Percentiles rank a stretch among this genome's conserved stretches.
These are phyloP conservation scores for Apostasia ramifera DNA, from an alignment of 106 monocot species.

Conservation along the genomic window DNA sequence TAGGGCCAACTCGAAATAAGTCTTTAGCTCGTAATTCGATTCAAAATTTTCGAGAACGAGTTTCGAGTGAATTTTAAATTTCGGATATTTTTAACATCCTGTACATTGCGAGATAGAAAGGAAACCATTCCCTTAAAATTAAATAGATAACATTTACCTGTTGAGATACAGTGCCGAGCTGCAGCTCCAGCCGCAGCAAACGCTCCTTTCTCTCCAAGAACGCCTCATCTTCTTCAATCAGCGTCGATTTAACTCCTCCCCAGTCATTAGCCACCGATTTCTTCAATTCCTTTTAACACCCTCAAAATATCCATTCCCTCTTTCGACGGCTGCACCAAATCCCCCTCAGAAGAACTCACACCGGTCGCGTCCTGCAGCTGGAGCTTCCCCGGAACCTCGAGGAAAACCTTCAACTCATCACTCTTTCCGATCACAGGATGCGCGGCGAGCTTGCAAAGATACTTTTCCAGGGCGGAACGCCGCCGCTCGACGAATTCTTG, in stretches of 20 bases:
- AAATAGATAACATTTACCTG: conserved; percentile 27
- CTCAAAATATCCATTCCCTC: conserved; percentile 64
- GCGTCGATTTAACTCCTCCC: conserved; percentile 46
- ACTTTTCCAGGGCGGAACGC: conserved; percentile 70
- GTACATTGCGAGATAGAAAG: too few species aligned
- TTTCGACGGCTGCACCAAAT: conserved; percentile 56
- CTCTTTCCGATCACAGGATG: conserved; percentile 71
- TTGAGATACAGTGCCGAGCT: conserved; percentile 45
- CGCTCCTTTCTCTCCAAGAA: conserved; percentile 57
- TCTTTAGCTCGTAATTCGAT: too few species aligned
- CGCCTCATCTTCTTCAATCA: conserved; percentile 63
- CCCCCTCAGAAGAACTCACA: conserved; percentile 53
- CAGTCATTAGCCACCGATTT: conserved; percentile 64
- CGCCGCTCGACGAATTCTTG: conserved; percentile 89
- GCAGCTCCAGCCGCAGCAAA: conserved; percentile 53
- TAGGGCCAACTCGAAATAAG: too few species aligned
- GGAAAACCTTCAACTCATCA: conserved; percentile 60
- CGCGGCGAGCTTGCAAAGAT: conserved; percentile 54
- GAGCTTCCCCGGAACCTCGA: conserved; percentile 41
- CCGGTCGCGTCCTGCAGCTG: conserved; percentile 34
- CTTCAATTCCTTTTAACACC: conserved; percentile 69
- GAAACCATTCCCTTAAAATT: too few species aligned
- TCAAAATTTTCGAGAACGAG: too few species aligned
- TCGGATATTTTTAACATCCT: too few species aligned
- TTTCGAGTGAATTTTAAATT: too few species aligned